A percentile compares a stretch with the other conserved stretches of the same genome.
phyloP scores from a whole-genome alignment of 2,329 filamentous ascomycete genomes.

The Sporothrix euskadiensis region DNA sequence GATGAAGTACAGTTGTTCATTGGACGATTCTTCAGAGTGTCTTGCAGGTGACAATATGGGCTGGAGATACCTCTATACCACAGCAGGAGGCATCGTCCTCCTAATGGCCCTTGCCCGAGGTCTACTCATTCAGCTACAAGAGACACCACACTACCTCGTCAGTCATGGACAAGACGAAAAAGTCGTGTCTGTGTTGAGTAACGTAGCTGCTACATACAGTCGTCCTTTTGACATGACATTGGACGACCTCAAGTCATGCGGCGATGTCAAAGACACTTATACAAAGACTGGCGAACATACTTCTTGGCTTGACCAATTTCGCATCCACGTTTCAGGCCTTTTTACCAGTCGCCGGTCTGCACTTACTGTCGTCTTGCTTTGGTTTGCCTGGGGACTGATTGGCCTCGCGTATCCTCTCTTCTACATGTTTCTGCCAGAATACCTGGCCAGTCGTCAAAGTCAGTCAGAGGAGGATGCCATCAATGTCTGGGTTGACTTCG shows the following conservation, averaged over 20 bases:
- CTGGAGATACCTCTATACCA: neutral
- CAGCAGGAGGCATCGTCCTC: neutral
- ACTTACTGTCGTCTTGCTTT: neutral
- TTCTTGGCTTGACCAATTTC: neutral
- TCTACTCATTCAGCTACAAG: neutral
- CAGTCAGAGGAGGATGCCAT: neutral
- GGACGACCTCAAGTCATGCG: neutral
- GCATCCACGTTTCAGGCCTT: neutral
- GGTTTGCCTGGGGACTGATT: neutral
- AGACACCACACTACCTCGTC: neutral
- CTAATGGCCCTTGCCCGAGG: neutral
- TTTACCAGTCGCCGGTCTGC: neutral
- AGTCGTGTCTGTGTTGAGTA: neutral
- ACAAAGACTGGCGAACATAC: neutral
- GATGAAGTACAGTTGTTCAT: neutral
- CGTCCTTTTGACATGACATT: neutral
- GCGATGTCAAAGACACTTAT: neutral
- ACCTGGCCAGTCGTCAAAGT: neutral
- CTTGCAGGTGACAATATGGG: neutral
- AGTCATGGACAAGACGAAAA: neutral
- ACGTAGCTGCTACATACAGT: neutral
- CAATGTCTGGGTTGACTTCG: neutral
- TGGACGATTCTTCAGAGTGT: neutral
- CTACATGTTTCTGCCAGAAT: neutral
- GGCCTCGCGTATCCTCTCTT: neutral